Evolutionary conservation across 2,329 filamentous ascomycete genomes (phyloP), one percentile per base, ranked within the genome.

Genomic region (Ophiostoma himal-ulmi): DNA sequence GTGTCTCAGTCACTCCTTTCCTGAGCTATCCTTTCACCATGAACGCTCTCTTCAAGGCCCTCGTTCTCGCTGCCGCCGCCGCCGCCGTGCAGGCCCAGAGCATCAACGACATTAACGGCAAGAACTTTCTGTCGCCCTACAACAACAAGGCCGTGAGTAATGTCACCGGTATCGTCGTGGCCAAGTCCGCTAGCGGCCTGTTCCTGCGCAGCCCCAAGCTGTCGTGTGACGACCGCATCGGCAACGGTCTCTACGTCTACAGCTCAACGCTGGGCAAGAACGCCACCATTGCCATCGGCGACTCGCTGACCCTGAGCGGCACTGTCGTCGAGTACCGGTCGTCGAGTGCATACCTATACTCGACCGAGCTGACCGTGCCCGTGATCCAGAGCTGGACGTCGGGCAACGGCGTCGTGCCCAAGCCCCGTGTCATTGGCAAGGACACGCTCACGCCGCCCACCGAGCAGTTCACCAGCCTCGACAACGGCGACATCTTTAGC

Each of bases 91-190:
- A 67, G 44, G 71, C 71, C 14, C 71, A 72, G 70, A 83, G 83
- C 71, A 87, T 89, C 74, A 81, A 83, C 71, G 81, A 88, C 75
- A 90, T 91, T 82, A 91, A 90, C 74, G 89, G 89, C 74, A 83
- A 87, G 75, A 82, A 78, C 30, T 91, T 86, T 78, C 77, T 90
- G 67, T 91, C 89, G 20, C 84, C 88, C 0, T 85, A 86, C 77
- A 81, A 81, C 10, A 85, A 84, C 67, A 79, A 87, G 76, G 79
- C 78, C 7, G 85, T 91, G 68, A 83, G 82, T 30, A 84, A 85
- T 70, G 82, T 92, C 70, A 83, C 83, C 44, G 89, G 89, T 52
- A 79, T 91, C 13, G 83, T 92, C 20, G 89, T 88, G 22, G 89
- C 88, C 44, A 88, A 87, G 75, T 83, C 84, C 0, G 82, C 84